A percentile compares a stretch with the other conserved stretches of the same genome.
phyloP scores from a whole-genome alignment of 805 yeast genomes.

The baker's yeast (Saccharomyces cerevisiae) region DNA sequence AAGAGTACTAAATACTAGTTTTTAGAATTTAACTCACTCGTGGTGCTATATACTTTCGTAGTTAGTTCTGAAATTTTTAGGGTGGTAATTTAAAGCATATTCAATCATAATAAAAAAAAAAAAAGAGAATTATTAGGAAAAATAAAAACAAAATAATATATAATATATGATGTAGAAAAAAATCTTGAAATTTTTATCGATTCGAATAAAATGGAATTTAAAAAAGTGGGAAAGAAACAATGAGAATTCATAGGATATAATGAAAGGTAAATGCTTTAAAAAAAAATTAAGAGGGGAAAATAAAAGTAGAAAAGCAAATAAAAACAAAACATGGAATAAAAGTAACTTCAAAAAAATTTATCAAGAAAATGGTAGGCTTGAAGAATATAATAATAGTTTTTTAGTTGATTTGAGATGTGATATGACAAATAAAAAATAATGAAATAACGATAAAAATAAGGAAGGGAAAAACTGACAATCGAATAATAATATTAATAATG shows the following conservation, averaged over 20 bases:
- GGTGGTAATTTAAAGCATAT: background rate
- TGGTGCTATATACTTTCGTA: slow-evolving; percentile 20
- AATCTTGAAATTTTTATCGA: background rate
- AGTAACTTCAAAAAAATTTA: background rate
- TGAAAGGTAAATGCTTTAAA: background rate
- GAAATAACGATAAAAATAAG: background rate
- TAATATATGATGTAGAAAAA: background rate
- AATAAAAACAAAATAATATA: background rate
- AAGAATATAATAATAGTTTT: background rate
- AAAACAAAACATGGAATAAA: background rate
- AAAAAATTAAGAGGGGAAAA: background rate
- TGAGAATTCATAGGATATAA: background rate
- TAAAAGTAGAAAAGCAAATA: background rate
- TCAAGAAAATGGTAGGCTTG: background rate
- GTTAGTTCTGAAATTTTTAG: no score
- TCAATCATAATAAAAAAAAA: background rate
- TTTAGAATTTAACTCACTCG: background rate
- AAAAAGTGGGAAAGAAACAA: background rate
- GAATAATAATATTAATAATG: background rate
- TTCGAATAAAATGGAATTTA: slow-evolving; percentile 1
- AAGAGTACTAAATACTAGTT: slow-evolving; percentile 43
- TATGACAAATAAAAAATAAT: background rate
- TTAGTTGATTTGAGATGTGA: background rate
- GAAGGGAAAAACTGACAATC: background rate
- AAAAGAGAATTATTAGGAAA: background rate